phyloP scores from a whole-genome alignment of 257 asterid species.

The Nicotiana knightiana region DNA sequence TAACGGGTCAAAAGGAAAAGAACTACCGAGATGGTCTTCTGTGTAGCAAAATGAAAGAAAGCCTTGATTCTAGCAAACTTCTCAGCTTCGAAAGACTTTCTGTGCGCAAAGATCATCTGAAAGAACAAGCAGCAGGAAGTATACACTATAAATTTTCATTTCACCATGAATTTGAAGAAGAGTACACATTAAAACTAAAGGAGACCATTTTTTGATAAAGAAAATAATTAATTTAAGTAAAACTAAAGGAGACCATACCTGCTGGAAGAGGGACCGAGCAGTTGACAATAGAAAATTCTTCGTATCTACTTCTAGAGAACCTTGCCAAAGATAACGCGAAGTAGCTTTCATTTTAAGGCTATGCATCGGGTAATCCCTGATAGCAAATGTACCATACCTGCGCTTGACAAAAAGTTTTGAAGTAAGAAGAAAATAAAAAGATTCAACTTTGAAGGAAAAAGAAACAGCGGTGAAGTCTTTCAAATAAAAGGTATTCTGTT shows the following conservation, averaged over 20 bases:
- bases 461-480: not conserved
- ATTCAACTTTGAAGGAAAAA: not conserved
- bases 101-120: constrained; percentile 67
- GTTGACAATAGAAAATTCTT: constrained; percentile 47
- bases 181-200: not conserved
- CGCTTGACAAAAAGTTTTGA: constrained; percentile 4
- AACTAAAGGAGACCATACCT: constrained; percentile 34
- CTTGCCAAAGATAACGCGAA: constrained; percentile 66
- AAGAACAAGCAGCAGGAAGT: constrained; percentile 10
- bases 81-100: constrained; percentile 54
- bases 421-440: not conserved
- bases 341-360: constrained; percentile 64
- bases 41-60: constrained; percentile 26
- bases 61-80: constrained; percentile 44
- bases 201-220: not conserved
- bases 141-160: constrained; percentile 7
- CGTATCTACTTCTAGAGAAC: constrained; percentile 34
- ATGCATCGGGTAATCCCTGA: constrained; percentile 56
- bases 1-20: constrained; percentile 5
- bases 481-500: not conserved
- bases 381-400: constrained; percentile 40
- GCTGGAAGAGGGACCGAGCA: constrained; percentile 71
- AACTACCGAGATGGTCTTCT: constrained; percentile 33
- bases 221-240: not conserved
- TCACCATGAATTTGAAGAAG: constrained; percentile 14